Base-by-base conservation (phyloP, 208 protist species). In the Polymyxa betae region DNA sequence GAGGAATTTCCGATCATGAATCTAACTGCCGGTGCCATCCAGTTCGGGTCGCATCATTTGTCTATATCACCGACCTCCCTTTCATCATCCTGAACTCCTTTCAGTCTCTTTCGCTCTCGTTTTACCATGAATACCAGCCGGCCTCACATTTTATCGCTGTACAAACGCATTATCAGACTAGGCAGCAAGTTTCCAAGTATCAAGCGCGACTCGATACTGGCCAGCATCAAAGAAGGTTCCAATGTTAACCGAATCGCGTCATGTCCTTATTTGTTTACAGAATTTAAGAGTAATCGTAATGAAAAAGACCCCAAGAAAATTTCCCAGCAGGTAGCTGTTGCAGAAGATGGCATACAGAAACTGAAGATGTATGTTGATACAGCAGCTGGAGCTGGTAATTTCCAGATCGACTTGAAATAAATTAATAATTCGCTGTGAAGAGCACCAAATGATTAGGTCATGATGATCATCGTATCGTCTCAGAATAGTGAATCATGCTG, bases 401-500 rank as follows among this genome's bases (percentile, higher is more conserved):
- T 5, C 12, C 5, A 60, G 24, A 24, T 60, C 5, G 49, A 60
- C 24, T 24, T 60, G n/a, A n/a, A n/a, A n/a, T n/a, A n/a, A n/a
- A n/a, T n/a, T n/a, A n/a, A n/a, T n/a, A n/a, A n/a, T n/a, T n/a
- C n/a, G n/a, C n/a, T n/a, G n/a, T n/a, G n/a, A n/a, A n/a, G n/a
- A n/a, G n/a, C n/a, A n/a, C n/a, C n/a, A n/a, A n/a, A n/a, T n/a
- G n/a, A n/a, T n/a, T n/a, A n/a, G n/a, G n/a, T n/a, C n/a, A n/a
- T n/a, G n/a, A n/a, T n/a, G n/a, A n/a, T n/a, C n/a, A n/a, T n/a
- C n/a, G n/a, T n/a, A n/a, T n/a, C n/a, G n/a, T n/a, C n/a, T n/a
- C n/a, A n/a, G n/a, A n/a, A n/a, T n/a, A n/a, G n/a, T 24, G 49
- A 60, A 60, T 60, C 49, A 82, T 82, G 72, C 72, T 82, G 72